phyloP scores from a whole-genome alignment of 306 rosid species.

The Cicer judaicum region DNA sequence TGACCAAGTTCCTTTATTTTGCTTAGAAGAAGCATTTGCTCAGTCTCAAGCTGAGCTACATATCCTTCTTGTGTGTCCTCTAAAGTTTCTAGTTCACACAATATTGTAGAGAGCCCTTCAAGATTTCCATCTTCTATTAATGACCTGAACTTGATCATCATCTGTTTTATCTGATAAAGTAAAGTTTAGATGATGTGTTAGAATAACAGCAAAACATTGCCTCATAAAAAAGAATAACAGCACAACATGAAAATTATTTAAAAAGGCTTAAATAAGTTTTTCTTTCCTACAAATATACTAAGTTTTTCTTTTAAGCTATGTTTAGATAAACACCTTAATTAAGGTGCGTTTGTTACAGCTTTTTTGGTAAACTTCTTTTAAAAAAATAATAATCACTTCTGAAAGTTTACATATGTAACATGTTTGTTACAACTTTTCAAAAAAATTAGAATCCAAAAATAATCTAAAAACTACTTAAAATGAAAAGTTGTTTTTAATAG shows the following conservation, averaged over 20 bases:
- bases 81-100: conserved; percentile 74
- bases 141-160: conserved; percentile 62
- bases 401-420: no score
- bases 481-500: no score
- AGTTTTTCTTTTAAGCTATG: no score
- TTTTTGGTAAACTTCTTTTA: no score
- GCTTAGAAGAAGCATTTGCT: conserved; percentile 82
- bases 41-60: conserved; percentile 78
- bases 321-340: no score
- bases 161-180: conserved; percentile 74
- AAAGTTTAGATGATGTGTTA: conserved; percentile 28
- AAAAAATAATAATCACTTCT: no score
- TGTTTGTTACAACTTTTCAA: no score
- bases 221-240: not conserved
- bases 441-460: no score
- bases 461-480: no score
- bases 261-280: not conserved
- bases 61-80: conserved; percentile 81
- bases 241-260: conserved; percentile 19
- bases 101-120: conserved; percentile 62
- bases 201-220: conserved; percentile 8
- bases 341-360: no score
- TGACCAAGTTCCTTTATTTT: conserved; percentile 83
- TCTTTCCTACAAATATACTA: no score
- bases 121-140: conserved; percentile 70